Base-by-base conservation (phyloP, 441 rosid species). In the Jatropha multifida region DNA sequence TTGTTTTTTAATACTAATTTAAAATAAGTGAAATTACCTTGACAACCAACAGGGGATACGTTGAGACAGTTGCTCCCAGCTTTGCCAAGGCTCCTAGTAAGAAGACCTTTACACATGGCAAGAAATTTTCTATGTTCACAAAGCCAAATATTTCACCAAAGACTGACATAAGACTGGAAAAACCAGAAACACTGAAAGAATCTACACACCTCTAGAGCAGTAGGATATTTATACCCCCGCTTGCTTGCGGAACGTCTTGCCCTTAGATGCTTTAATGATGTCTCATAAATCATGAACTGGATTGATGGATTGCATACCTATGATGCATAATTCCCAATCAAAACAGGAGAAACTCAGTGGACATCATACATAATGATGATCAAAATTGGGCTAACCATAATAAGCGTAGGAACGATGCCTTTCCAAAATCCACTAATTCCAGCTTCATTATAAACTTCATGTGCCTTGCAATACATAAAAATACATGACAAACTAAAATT, bases 251-350 rank as follows among this genome's bases (percentile, higher is more conserved):
- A 83, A 48, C 81, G 86, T 72, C 82, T 88, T 78, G 78, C 88
- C 83, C 79, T 82, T 66, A 86, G 73, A 71, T 81, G 84, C 86
- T 90, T 90, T 42, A 86, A 76, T 13, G 83, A 84, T 69, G 83
- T 86, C 83, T 88, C 92, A 61, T 90, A 88, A 78, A 90, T 88
- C 94, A 88, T 86, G 74, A 88, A 90, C 80, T 90, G 92, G 82
- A 90, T 88, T 61, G 94, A 90, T 23, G 94, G 94, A 78, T 90
- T 90, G 83, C 92, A 90, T 44, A 90, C 94, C 94, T 87, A 77
- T 40, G 52, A 79, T 64, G 27, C 71, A 77, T 61, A 82, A 44
- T 62, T 42, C 63, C 46, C 26, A 60, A 61, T 49, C 60, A 67
- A 18, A 66, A 68, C 37, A 67, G 27, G 32, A 46, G 72, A 38